Conservation (phyloP, 2,329 filamentous ascomycete genomes). For the Microdochium nivale region DNA sequence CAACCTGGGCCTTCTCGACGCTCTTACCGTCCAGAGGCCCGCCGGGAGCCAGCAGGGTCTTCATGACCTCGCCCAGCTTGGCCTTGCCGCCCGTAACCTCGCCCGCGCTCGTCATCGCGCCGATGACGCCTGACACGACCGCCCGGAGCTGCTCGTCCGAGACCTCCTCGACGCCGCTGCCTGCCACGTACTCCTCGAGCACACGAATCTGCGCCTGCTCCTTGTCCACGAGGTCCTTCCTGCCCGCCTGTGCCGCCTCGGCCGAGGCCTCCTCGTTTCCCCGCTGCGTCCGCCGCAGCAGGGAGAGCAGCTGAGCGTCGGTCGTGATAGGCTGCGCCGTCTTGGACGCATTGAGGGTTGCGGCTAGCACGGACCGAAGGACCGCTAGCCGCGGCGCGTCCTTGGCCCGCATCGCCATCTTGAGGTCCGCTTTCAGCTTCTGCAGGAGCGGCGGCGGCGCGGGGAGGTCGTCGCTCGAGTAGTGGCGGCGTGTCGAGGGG, state of each 20-base stretch:
- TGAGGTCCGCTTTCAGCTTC: slow-evolving; percentile 52
- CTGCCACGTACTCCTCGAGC: slow-evolving; percentile 54
- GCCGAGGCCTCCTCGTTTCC: slow-evolving; percentile 47
- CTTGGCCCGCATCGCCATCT: slow-evolving; percentile 57
- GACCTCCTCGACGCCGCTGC: slow-evolving; percentile 50
- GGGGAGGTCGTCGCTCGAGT: slow-evolving; percentile 23
- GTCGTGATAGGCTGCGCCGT: slow-evolving; percentile 60
- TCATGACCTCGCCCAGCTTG: slow-evolving; percentile 54
- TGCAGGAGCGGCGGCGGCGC: slow-evolving; percentile 36
- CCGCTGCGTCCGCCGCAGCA: slow-evolving; percentile 57
- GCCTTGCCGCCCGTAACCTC: slow-evolving; percentile 29
- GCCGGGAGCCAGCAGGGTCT: slow-evolving; percentile 42
- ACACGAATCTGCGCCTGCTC: slow-evolving; percentile 59
- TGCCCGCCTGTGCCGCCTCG: slow-evolving; percentile 55
- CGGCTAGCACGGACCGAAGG: slow-evolving; percentile 58
- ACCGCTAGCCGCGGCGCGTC: slow-evolving; percentile 57
- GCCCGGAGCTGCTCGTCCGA: slow-evolving; percentile 47
- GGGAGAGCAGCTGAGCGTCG: slow-evolving; percentile 58
- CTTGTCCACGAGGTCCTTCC: slow-evolving; percentile 62
- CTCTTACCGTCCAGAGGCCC: slow-evolving; percentile 52
- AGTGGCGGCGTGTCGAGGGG: slow-evolving; percentile 14
- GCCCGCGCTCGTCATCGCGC: slow-evolving; percentile 38
- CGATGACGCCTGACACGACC: slow-evolving; percentile 42
- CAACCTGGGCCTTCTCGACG: slow-evolving; percentile 54
- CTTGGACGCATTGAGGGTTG: slow-evolving; percentile 69